phyloP scores from a whole-genome alignment of 2,329 filamentous ascomycete genomes.

The Cladosporium colombiae region DNA sequence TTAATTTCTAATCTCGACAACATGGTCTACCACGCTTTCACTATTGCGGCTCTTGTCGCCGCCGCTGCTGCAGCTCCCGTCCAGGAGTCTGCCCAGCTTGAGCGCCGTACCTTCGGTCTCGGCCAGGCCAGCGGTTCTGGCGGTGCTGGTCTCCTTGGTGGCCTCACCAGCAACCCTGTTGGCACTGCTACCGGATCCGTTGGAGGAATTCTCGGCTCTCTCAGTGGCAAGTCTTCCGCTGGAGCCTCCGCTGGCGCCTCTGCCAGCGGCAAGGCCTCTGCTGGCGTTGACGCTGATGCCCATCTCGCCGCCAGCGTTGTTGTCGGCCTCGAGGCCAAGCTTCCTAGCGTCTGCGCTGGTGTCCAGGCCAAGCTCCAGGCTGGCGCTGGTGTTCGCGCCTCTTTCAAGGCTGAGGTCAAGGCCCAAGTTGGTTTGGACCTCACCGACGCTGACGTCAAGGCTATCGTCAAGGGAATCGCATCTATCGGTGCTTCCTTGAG shows the following conservation, averaged over 20 bases:
- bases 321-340: constrained; percentile 13
- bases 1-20: constrained; percentile 3
- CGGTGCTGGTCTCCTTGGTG: background rate
- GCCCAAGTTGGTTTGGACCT: constrained; percentile 12
- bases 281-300: background rate
- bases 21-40: constrained; percentile 15
- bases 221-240: constrained; percentile 4
- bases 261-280: background rate
- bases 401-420: constrained; percentile 18
- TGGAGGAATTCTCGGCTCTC: too few species aligned
- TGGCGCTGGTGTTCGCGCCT: constrained; percentile 1
- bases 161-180: too few species aligned
- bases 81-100: constrained; percentile 1
- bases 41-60: constrained; percentile 16
- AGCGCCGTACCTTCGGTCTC: constrained; percentile 17
- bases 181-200: too few species aligned
- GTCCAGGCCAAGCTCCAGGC: constrained; percentile 10
- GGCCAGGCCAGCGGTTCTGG: background rate
- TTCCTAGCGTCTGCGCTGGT: constrained; percentile 11
- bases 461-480: constrained; percentile 12
- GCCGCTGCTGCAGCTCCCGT: constrained; percentile 4
- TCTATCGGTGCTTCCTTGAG: constrained; percentile 18
- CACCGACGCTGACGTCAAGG: background rate
- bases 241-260: background rate
- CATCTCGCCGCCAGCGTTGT: background rate